Evolutionary conservation across 148 eudicot genomes (phyloP).

Genomic region (Tetragonia tetragonoides): DNA sequence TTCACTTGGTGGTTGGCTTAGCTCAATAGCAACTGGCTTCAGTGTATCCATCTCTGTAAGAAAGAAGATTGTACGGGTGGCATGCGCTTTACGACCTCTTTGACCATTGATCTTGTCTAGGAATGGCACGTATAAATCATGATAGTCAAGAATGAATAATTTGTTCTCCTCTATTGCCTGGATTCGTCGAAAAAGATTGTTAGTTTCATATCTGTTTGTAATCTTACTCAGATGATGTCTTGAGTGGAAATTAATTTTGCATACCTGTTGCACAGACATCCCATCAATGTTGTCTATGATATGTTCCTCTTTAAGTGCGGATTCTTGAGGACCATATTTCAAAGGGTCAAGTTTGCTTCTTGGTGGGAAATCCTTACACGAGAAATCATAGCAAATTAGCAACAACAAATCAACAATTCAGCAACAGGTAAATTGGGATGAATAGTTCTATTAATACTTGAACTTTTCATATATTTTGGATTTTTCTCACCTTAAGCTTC

Average conservation of each 20-base stretch:
- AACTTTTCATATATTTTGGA: no score
- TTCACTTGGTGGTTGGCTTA: constrained; percentile 30
- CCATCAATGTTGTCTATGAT: constrained; percentile 3
- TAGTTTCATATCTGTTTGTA: background rate
- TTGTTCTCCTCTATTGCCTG: constrained; percentile 34
- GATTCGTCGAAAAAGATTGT: background rate
- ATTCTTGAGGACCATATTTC: constrained; percentile 10
- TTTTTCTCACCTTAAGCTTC: constrained; percentile 3
- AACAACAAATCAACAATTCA: no score
- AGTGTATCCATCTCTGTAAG: constrained; percentile 15
- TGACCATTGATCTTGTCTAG: constrained; percentile 22
- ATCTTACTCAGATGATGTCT: background rate
- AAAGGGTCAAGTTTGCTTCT: constrained; percentile 10
- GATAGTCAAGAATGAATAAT: constrained; percentile 36
- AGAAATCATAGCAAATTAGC: background rate
- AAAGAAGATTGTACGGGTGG: constrained; percentile 39
- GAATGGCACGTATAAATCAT: constrained; percentile 26
- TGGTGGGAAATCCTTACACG: background rate
- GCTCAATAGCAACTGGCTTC: constrained; percentile 35
- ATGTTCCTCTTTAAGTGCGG: constrained; percentile 13
- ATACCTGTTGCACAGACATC: constrained; percentile 12
- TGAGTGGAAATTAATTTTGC: background rate
- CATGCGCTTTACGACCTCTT: constrained; percentile 24
- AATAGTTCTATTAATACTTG: no score
- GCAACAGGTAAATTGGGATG: no score